Base-by-base conservation (phyloP, 2,329 filamentous ascomycete species). In the Trichoderma atroviride region DNA sequence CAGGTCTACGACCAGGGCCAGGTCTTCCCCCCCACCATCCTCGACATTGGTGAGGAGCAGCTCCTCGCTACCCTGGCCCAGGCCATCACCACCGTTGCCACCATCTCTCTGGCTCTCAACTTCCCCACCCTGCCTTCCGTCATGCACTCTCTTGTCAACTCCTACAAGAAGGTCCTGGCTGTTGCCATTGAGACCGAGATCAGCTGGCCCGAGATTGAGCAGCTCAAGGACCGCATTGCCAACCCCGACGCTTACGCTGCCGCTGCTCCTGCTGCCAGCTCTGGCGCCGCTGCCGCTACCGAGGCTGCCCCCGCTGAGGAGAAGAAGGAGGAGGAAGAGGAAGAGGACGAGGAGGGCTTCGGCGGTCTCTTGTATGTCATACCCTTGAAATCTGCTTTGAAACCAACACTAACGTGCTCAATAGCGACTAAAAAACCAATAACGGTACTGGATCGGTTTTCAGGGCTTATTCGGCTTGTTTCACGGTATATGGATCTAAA, bases 1-100 rank as follows among this genome's bases (percentile, higher is more conserved):
- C 95, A 98, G 88, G 94, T 99, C 84, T 99, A 99, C 89, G 94
- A 99, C 86, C 86, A 95, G 80, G 96, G 96, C 79, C 96, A 99
- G 88, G 89, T 89, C 77, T 99, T 99, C 89, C 86, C 89, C 74
- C 84, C 94, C 74, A 85, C 83, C 73, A 93, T 99, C 76, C 89
- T 99, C 76, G 96, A 99, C 84, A 94, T 99, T 79, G 88, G 92
- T 79, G 95, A 99, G 87, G 90, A 92, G 74, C 94, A 98, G 88
- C 92, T 99, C 78, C 90, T 99, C 75, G 89, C 90, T 83, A 83
- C 91, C 72, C 92, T 99, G 87, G 83, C 87, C 80, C 86, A 87
- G 77, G 94, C 94, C 80, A 91, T 99, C 83, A 85, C 86, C 81
- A 93, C 94, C 82, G 92, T 99, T 81, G 91, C 96, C 81, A 88